Percentiles rank a stretch among this genome's conserved stretches.
Evolutionary conservation across 2,329 filamentous ascomycete genomes (phyloP).

Genomic region (Aciculosporium take): DNA sequence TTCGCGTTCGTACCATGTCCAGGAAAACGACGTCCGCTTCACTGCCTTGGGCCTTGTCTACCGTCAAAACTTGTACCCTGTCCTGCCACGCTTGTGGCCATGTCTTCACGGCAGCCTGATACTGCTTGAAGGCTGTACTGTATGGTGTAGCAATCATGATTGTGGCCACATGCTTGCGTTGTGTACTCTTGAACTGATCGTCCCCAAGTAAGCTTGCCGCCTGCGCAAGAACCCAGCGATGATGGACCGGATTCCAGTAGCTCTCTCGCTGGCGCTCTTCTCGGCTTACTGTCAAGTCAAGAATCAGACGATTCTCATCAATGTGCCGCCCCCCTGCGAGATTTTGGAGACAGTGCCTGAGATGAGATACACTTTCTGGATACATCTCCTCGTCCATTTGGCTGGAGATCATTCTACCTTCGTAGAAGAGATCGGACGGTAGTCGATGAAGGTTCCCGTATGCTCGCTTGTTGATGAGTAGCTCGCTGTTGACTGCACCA

Average conservation of each 20-base stretch:
- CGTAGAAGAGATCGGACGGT: slow-evolving; percentile 28
- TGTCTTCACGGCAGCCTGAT: slow-evolving; percentile 15
- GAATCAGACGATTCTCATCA: slow-evolving; percentile 22
- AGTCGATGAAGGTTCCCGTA: slow-evolving; percentile 25
- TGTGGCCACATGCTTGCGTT: slow-evolving; percentile 15
- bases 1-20: slow-evolving; percentile 28
- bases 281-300: slow-evolving; percentile 15
- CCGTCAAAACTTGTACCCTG: slow-evolving; percentile 26
- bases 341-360: slow-evolving; percentile 17
- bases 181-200: slow-evolving; percentile 9
- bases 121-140: slow-evolving; percentile 22
- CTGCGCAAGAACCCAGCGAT: slow-evolving; percentile 22
- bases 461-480: slow-evolving; percentile 25
- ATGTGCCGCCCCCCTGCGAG: slow-evolving; percentile 11
- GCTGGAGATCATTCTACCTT: slow-evolving; percentile 22
- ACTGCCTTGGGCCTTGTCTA: slow-evolving; percentile 32
- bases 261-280: slow-evolving; percentile 19
- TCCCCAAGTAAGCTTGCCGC: slow-evolving; percentile 14
- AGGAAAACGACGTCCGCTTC: slow-evolving; percentile 34
- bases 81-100: slow-evolving; percentile 15
- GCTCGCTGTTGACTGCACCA: slow-evolving; percentile 17
- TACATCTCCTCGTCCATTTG: slow-evolving; percentile 12
- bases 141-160: slow-evolving; percentile 33
- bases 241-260: slow-evolving; percentile 26
- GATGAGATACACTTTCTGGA: slow-evolving; percentile 14